Conservation (phyloP, 257 asterid species). For the Mitragyna speciosa region DNA sequence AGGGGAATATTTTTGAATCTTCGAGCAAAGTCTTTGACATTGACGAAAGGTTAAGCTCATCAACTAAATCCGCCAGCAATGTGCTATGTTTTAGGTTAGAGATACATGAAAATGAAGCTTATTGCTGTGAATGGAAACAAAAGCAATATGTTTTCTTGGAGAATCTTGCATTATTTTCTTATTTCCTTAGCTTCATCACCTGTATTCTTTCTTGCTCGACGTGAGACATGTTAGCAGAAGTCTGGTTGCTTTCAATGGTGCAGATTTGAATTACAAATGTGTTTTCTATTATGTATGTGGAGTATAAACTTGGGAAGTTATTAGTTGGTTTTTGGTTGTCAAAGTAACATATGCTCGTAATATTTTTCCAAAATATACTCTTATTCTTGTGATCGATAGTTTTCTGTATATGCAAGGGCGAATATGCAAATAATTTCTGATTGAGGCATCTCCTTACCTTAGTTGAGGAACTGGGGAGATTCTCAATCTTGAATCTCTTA, state of each 20-base stretch:
- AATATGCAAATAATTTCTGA: too few species aligned
- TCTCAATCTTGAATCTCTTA: too few species aligned
- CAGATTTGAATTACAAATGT: background rate
- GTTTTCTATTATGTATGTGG: background rate
- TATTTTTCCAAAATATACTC: background rate
- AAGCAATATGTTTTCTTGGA: background rate
- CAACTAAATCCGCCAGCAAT: background rate
- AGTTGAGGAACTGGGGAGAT: too few species aligned
- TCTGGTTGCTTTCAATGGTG: background rate
- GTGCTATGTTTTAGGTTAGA: background rate
- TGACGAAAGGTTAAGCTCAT: slow-evolving; percentile 43
- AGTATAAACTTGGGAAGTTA: background rate
- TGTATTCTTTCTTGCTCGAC: background rate
- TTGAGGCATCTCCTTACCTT: too few species aligned
- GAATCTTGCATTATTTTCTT: background rate
- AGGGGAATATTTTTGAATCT: slow-evolving; percentile 88
- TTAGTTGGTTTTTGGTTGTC: background rate
- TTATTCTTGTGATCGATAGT: background rate
- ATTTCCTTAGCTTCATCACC: background rate
- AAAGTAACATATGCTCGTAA: background rate
- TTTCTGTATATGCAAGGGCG: too few species aligned
- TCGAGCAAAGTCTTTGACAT: slow-evolving; percentile 61
- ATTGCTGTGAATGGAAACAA: too few species aligned
- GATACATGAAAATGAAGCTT: background rate
- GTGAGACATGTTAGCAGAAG: background rate